These are phyloP conservation scores for Leishmania martiniquensis DNA, from an alignment of 208 protist species.

Conservation along the genomic window DNA sequence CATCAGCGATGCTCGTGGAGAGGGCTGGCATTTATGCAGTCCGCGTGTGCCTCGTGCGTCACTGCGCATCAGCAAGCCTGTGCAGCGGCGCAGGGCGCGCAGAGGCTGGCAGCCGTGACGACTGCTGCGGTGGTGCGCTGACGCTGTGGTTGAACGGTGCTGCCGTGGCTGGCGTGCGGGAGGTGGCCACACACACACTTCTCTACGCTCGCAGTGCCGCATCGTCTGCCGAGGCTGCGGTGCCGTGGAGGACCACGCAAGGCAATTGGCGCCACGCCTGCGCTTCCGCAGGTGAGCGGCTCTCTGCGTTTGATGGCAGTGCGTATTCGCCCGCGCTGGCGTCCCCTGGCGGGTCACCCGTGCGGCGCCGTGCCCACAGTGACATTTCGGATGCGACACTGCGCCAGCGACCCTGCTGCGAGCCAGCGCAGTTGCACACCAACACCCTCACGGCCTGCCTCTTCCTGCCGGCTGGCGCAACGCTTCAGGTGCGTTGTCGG, in stretches of 20 bases:
- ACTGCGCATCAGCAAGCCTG: conserved; percentile 12
- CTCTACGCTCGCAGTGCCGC: conserved; percentile 12
- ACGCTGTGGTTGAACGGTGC: conserved; percentile 23
- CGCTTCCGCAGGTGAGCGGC: background rate
- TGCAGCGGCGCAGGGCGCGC: conserved; percentile 1
- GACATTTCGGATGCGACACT: conserved; percentile 8
- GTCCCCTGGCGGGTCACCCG: background rate
- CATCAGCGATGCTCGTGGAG: conserved; percentile 23
- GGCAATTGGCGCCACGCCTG: background rate
- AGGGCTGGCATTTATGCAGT: conserved; percentile 51
- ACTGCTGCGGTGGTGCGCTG: background rate
- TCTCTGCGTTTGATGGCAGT: background rate
- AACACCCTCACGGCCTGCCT: conserved; percentile 50
- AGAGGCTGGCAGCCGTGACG: background rate
- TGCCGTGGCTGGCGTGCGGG: conserved; percentile 7
- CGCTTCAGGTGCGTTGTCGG: conserved; percentile 51
- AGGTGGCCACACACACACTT: conserved; percentile 9
- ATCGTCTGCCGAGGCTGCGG: background rate
- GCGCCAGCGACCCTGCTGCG: conserved; percentile 37
- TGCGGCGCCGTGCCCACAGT: conserved; percentile 9
- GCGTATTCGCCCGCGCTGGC: background rate
- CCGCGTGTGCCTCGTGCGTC: conserved; percentile 42
- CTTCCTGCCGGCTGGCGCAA: conserved; percentile 41
- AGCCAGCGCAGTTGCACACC: conserved; percentile 38
- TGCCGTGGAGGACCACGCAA: background rate